Base-by-base conservation (phyloP, 805 yeast species). In the Ascoidea tarda region DNA sequence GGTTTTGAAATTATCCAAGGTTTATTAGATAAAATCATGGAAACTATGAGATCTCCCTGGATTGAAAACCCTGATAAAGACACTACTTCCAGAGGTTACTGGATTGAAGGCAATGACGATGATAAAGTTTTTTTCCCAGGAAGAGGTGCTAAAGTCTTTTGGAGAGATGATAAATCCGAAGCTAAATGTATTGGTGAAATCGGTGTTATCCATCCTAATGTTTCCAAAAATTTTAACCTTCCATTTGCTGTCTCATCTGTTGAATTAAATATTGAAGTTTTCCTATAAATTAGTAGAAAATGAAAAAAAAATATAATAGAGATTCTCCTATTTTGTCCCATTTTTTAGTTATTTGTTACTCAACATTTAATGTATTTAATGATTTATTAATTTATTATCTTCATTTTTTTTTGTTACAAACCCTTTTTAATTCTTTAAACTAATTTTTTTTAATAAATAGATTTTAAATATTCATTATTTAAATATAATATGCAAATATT, bases 1-100 rank as follows among this genome's bases (percentile, higher is more conserved):
- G 96, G 97, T 54, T 93, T 93, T 64, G 99, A 93, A 71, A 75
- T 74, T 58, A 87, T 88, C 51, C 99, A 93, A 72, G 99, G 99
- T 60, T 75, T 93, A 59, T 75, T 93, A 56, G 97, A 95, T 60
- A 87, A 95, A 63, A 73, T 95, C 58, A 90, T 93, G 97, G 91
- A 89, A 72, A 91, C 96, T 63, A 77, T 93, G 73, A 85, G 97
- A 75, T 81, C 95, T 45, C 78, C 80, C 48, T 87, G 95, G 93
- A 69, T 85, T 55, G 82, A 77, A 56, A 75, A 77, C 56, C 76
- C 80, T 6, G 59, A 55, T 46, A 62, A 69, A 14, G 66, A 64
- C 46, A 64, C 75, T 46, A 68, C 72, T 46, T 76, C 72, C 56
- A 86, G 93, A 72, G 96, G 96, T 52, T 86, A 80, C 70, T 86